Conservation (phyloP, 495 filamentous ascomycete genomes). For the Trichoderma asperelloides region DNA sequence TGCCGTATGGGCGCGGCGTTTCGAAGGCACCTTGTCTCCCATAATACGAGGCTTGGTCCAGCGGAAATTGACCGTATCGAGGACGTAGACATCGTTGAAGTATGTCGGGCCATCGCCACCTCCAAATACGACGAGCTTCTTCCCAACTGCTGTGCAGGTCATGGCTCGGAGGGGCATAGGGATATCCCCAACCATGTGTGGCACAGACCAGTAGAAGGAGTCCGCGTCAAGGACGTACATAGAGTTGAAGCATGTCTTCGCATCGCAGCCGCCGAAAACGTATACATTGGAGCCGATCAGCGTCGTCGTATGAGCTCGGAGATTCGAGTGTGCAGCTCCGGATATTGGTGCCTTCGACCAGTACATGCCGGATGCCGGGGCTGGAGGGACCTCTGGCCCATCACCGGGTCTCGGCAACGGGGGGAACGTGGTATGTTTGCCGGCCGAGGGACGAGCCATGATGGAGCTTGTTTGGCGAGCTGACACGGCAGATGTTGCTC, state of each 20-base stretch:
- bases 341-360: conserved; percentile 53
- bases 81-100: conserved; percentile 60
- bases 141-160: conserved; percentile 57
- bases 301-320: conserved; percentile 55
- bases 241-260: conserved; percentile 54
- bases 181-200: conserved; percentile 49
- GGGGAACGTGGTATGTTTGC: conserved; percentile 38
- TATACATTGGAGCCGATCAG: conserved; percentile 53
- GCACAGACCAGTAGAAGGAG: conserved; percentile 53
- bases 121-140: conserved; percentile 57
- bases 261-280: conserved; percentile 59
- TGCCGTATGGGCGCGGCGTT: conserved; percentile 53
- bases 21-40: conserved; percentile 43
- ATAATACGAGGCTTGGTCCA: conserved; percentile 49
- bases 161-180: conserved; percentile 55
- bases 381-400: conserved; percentile 47
- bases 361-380: conserved; percentile 62
- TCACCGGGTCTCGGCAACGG: conserved; percentile 47
- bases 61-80: conserved; percentile 54
- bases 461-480: conserved; percentile 19
- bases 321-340: conserved; percentile 44
- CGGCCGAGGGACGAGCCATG: conserved; percentile 23
- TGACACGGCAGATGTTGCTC: conserved; percentile 9
- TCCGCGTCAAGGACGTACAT: conserved; percentile 58
- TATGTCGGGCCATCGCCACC: conserved; percentile 58